Evolutionary conservation across 2,329 filamentous ascomycete genomes (phyloP), one percentile per base, ranked within the genome.

Genomic region (Microsporum canis): DNA sequence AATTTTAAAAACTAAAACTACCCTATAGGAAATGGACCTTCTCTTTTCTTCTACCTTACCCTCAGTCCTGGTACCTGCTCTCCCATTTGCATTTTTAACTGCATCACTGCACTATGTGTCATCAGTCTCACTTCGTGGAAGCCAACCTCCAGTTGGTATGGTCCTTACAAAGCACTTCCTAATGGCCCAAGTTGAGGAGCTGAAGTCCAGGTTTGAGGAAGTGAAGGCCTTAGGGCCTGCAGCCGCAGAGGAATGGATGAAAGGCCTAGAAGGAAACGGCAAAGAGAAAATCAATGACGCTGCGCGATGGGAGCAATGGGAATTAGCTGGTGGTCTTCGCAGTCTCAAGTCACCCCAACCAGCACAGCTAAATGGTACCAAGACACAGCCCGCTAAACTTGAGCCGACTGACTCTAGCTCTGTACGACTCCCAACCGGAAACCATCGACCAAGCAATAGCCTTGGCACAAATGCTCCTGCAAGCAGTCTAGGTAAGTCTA

Each of bases 291-390:
- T 84, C 66, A 79, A 77, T 8, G 84, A 88, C 69, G 80, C 83
- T 34, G 79, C 82, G 33, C 82, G 87, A 57, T 92, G 88, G 86
- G 88, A 91, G 70, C 86, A 84, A 67, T 92, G 87, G 84, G 84
- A 86, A 64, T 73, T 79, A 53, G 75, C 73, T 43, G 70, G 73
- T 57, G 72, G 69, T 17, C 62, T 73, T 57, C 62, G 59, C 12
- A 60, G 60, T 43, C 14, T 64, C 33, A 43, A 55, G 33, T 39
- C 51, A 23, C 29, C 55, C 6, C 55, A 43, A 8, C 29, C 31
- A 36, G 31, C 5, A 10, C 31, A 34, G 31, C 14, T n/a, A 23
- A 55, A 55, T 29, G 51, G 51, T 23, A 36, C 29, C 5, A 55
- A 55, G 33, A 7, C 51, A 8, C 51, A 55, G 14, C 17, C 51